Conservation (phyloP, 768 basidiomycete species). For the Termitomyces titanicus region DNA sequence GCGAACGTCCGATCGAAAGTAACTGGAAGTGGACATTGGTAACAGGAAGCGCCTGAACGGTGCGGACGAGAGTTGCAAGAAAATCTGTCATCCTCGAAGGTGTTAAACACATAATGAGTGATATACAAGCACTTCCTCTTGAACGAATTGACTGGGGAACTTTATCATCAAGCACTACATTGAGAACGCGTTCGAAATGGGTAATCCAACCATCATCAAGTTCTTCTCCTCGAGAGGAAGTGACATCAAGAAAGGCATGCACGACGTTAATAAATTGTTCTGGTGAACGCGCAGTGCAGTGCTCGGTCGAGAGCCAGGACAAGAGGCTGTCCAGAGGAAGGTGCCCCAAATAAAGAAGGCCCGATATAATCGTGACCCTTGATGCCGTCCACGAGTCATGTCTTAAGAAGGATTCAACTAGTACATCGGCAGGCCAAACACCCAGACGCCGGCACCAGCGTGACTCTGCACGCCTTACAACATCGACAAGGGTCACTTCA, state of each 20-base stretch:
- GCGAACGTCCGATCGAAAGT: slow-evolving; percentile 27
- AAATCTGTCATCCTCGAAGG: slow-evolving; percentile 19
- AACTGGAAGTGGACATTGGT: slow-evolving; percentile 25
- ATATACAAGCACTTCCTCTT: slow-evolving; percentile 24
- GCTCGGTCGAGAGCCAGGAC: slow-evolving; percentile 38
- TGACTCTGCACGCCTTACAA: slow-evolving; percentile 22
- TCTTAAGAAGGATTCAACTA: slow-evolving; percentile 33
- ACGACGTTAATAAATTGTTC: slow-evolving; percentile 36
- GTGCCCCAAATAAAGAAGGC: slow-evolving; percentile 39
- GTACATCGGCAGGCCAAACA: slow-evolving; percentile 17
- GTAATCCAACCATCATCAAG: slow-evolving; percentile 24
- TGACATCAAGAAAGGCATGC: slow-evolving; percentile 44
- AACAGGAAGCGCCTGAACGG: slow-evolving; percentile 22
- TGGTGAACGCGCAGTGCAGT: slow-evolving; percentile 18
- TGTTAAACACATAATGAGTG: slow-evolving; percentile 22
- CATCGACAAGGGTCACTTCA: slow-evolving; percentile 14
- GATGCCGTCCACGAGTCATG: slow-evolving; percentile 40
- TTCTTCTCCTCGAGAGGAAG: slow-evolving; percentile 9
- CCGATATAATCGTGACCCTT: slow-evolving; percentile 39
- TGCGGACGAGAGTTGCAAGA: slow-evolving; percentile 20
- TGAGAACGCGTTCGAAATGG: slow-evolving; percentile 25
- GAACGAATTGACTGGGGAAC: slow-evolving; percentile 13
- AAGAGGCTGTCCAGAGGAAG: slow-evolving; percentile 22
- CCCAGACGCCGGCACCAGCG: slow-evolving; percentile 31
- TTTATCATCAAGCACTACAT: slow-evolving; percentile 11